These are phyloP conservation scores for Carpinus fangiana DNA, from an alignment of 306 rosid genomes.

Conservation along the genomic window DNA sequence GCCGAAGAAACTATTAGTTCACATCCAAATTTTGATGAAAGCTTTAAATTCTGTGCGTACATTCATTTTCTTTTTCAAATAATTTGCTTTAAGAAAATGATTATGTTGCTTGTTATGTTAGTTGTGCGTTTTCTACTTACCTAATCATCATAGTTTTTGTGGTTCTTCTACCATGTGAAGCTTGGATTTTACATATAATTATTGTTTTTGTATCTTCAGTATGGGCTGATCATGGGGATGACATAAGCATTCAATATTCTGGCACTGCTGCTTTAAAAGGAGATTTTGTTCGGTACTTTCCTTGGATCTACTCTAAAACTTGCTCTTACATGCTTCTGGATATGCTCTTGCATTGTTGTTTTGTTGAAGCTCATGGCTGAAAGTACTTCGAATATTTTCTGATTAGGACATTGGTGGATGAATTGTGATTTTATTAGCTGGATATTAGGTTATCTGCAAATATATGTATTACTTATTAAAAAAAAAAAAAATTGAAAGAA, in stretches of 20 bases:
- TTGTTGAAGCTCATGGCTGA: not conserved
- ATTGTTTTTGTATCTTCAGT: slow-evolving; percentile 48
- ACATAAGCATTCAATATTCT: slow-evolving; percentile 84
- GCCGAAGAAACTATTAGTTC: slow-evolving; percentile 93
- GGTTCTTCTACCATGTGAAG: slow-evolving; percentile 24
- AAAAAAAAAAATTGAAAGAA: not conserved
- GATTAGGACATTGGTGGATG: not conserved
- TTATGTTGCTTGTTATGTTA: not conserved
- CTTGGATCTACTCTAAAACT: slow-evolving; percentile 23
- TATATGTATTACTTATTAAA: not conserved
- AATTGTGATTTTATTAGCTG: not conserved
- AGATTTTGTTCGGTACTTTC: slow-evolving; percentile 84
- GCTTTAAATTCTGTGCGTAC: slow-evolving; percentile 75
- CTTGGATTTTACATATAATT: slow-evolving; percentile 19
- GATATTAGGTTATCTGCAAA: not conserved
- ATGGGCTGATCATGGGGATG: slow-evolving; percentile 99
- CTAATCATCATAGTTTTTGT: slow-evolving; percentile 13
- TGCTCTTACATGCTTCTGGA: not conserved
- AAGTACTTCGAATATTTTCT: not conserved
- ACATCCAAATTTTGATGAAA: slow-evolving; percentile 88
- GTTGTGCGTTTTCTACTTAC: slow-evolving; percentile 19
- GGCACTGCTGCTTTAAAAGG: slow-evolving; percentile 98
- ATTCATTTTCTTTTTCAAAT: slow-evolving; percentile 21
- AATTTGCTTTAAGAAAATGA: slow-evolving; percentile 16
- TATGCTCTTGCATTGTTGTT: slow-evolving; percentile 6